These are phyloP conservation scores for Symbiodinium natans DNA, from an alignment of 73 alveolate genomes.

Conservation along the genomic window DNA sequence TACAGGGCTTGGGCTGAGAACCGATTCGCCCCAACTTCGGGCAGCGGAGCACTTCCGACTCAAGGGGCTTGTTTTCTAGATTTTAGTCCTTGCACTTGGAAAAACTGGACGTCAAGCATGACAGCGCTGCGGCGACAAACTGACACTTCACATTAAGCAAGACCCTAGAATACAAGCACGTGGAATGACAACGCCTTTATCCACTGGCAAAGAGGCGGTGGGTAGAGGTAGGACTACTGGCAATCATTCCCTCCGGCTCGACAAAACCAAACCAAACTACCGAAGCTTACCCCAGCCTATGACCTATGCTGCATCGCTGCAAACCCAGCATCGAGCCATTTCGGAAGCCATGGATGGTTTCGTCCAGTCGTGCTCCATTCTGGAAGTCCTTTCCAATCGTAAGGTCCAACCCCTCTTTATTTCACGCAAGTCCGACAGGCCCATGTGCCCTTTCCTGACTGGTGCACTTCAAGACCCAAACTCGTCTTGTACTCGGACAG, in stretches of 20 bases:
- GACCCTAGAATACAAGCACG: neutral
- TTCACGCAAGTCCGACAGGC: neutral
- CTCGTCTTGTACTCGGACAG: neutral
- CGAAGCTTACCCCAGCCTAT: neutral
- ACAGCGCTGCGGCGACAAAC: no score
- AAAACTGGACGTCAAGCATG: no score
- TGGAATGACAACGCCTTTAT: neutral
- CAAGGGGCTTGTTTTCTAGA: no score
- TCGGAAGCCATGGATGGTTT: slow-evolving; percentile 4
- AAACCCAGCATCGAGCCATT: neutral
- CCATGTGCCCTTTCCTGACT: neutral
- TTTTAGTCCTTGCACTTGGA: no score
- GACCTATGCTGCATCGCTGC: neutral
- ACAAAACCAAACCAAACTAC: neutral
- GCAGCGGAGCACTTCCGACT: no score
- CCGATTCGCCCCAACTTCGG: neutral
- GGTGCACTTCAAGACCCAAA: neutral
- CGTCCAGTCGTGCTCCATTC: slow-evolving; percentile 20
- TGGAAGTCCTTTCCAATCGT: slow-evolving; percentile 13
- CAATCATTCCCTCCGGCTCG: neutral
- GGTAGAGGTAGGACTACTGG: neutral
- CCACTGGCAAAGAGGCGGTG: neutral
- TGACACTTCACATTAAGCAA: no score
- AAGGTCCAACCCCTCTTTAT: neutral
- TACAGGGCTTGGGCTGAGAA: neutral